Percentiles rank a stretch among this genome's conserved stretches.
phyloP scores from a whole-genome alignment of 148 eudicot genomes.

The Rheum nobile region DNA sequence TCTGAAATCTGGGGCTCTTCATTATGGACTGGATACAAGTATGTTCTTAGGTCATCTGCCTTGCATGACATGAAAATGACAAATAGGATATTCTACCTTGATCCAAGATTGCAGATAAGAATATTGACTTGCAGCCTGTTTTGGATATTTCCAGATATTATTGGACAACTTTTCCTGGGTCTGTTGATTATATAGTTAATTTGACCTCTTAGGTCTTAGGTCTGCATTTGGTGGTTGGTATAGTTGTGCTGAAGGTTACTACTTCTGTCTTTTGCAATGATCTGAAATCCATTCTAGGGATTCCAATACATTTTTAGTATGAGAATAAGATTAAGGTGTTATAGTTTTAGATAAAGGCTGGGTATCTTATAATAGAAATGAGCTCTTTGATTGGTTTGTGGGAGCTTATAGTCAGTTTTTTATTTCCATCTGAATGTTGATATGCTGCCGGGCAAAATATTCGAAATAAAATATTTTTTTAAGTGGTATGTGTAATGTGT shows the following conservation, averaged over 20 bases:
- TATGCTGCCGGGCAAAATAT: neutral
- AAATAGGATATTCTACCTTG: constrained; percentile 1
- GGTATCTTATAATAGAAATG: neutral
- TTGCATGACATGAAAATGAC: neutral
- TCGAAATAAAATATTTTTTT: neutral
- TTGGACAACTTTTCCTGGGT: neutral
- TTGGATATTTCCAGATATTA: neutral
- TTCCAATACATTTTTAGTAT: neutral
- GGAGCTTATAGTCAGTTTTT: neutral
- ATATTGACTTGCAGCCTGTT: neutral
- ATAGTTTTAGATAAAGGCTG: neutral
- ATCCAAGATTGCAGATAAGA: neutral
- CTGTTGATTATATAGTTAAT: neutral
- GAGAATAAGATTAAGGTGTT: neutral
- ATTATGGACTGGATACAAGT: neutral
- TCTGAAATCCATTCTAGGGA: neutral
- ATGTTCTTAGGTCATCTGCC: neutral
- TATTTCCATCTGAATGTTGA: neutral
- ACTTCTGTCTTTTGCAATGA: neutral
- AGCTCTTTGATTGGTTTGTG: neutral
- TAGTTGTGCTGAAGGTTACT: neutral
- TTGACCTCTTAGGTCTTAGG: neutral
- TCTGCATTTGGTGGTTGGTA: neutral
- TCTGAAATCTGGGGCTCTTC: neutral
- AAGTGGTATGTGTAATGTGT: neutral